Evolutionary conservation across 306 rosid genomes (phyloP), one percentile per base, ranked within the genome.

Genomic region (Casuarina cunninghamiana): DNA sequence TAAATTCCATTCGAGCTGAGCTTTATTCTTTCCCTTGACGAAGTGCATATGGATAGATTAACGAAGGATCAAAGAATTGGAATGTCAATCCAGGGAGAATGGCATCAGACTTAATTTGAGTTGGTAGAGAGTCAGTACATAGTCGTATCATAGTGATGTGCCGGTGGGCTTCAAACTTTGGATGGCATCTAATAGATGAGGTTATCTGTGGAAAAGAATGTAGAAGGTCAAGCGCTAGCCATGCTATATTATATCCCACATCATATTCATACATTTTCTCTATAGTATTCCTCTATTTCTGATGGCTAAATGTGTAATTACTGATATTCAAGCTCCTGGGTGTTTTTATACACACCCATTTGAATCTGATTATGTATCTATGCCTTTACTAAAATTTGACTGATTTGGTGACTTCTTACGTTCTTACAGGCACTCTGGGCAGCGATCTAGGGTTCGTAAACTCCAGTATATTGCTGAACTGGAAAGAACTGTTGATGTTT

Each of bases 361-460:
- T 19, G 10, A n/a, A 51, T 71, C 44, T 71, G 26, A 13, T 45
- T 39, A 58, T 72, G 49, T 4, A 48, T 13, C 21, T 32, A 5
- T 70, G 57, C 53, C 46, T 15, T 75, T 48, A 43, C 3, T 37
- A 45, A 55, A 69, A 8, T 57, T 78, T 46, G 38, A 17, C 4
- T 37, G 5, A 53, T 63, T 15, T 58, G 62, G 32, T 76, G 76
- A 74, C 61, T 50, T 77, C 26, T 4, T 82, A 74, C 77, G 82
- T 50, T 77, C 26, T 4, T 82, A 74, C 77, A 85, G 88, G 82
- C 83, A 85, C 82, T 79, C 85, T 37, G 88, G 88, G 75, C 88
- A 85, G 82, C 86, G 88, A 3, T 85, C 88, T 51, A 85, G 88
- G 84, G 84, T 85, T 62, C 88, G 88, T 44, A 85, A 85, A 58